These are phyloP conservation scores for Zymoseptoria brevis DNA, from an alignment of 2,329 filamentous ascomycete genomes.

Conservation along the genomic window DNA sequence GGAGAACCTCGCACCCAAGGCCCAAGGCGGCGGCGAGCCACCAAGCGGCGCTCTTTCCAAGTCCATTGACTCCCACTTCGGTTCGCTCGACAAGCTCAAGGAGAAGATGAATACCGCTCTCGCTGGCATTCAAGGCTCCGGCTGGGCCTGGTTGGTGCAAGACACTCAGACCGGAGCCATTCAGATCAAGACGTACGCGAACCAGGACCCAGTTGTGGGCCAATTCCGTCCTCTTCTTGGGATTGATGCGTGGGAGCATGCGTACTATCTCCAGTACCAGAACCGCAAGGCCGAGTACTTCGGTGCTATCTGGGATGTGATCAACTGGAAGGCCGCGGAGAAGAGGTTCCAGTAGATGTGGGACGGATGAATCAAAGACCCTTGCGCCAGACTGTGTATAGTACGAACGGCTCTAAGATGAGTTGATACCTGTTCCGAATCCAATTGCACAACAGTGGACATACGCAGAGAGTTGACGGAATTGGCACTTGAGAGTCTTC, in stretches of 20 bases:
- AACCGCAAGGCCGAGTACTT: slow-evolving; percentile 98
- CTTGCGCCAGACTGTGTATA: not conserved
- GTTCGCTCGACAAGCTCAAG: slow-evolving; percentile 52
- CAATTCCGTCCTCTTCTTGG: slow-evolving; percentile 76
- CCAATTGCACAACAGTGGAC: not conserved
- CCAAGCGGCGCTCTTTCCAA: slow-evolving; percentile 50
- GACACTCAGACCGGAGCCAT: slow-evolving; percentile 56
- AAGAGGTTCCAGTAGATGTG: slow-evolving; percentile 29
- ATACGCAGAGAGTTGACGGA: not conserved
- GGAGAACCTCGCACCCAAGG: slow-evolving; percentile 61
- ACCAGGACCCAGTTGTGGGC: slow-evolving; percentile 81
- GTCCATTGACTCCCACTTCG: slow-evolving; percentile 53
- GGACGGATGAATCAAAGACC: not conserved
- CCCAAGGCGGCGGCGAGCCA: slow-evolving; percentile 58
- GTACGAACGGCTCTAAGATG: not conserved
- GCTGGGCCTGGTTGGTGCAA: slow-evolving; percentile 75
- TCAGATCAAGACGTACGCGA: slow-evolving; percentile 70
- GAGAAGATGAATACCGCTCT: slow-evolving; percentile 56
- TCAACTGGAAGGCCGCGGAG: slow-evolving; percentile 84
- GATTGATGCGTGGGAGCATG: slow-evolving; percentile 94
- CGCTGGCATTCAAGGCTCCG: slow-evolving; percentile 57
- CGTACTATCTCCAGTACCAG: slow-evolving; percentile 92
- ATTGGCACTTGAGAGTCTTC: too few species aligned
- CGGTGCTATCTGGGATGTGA: slow-evolving; percentile 82
- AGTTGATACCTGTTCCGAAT: not conserved